Evolutionary conservation across 805 yeast species (phyloP), one percentile per base, ranked within the genome.

Genomic region (Schwanniomyces occidentalis): DNA sequence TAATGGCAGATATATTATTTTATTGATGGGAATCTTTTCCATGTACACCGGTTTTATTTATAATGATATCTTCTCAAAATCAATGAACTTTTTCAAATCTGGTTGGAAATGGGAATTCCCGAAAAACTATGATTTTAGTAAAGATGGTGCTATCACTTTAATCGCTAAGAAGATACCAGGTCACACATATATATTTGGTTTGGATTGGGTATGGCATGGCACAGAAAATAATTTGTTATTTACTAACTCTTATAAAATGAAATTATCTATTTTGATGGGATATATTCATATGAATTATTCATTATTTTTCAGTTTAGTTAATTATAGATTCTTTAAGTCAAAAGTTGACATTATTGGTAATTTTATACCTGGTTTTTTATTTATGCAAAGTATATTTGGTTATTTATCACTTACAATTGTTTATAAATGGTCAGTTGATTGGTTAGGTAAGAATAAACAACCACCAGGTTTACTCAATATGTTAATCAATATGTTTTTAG

Each of bases 191-290:
- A 64, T 77, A 17, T 59, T 80, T 37, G 90, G 90, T 38, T 56
- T 82, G 32, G 90, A 83, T 60, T 75, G 78, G 58, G 78, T 76
- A 10, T 83, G 90, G 90, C 90, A 83, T 53, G 88, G 88, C n/a
- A 63, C 88, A 20, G 90, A 83, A 40, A 83, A 82, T 52, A 80
- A 77, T 20, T 62, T 83, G 37, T 57, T 83, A 32, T 83, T 83
- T 54, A 67, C 85, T 19, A 83, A 83, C 53, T 82, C 89, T 0
- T 82, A 80, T 58, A 83, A 83, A 57, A 83, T 83, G 90, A 83
- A 83, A 48, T 60, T 83, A 38, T 82, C 89, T 1, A 78, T 83
- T 41, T 63, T 83, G 38, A 80, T 83, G 85, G 90, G 90, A 16
- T 82, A 77, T 52, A 63, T 74, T 29, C 90, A 83, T 55, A 83